Base-by-base conservation (phyloP, 495 filamentous ascomycete species). In the Penicillium goetzii region DNA sequence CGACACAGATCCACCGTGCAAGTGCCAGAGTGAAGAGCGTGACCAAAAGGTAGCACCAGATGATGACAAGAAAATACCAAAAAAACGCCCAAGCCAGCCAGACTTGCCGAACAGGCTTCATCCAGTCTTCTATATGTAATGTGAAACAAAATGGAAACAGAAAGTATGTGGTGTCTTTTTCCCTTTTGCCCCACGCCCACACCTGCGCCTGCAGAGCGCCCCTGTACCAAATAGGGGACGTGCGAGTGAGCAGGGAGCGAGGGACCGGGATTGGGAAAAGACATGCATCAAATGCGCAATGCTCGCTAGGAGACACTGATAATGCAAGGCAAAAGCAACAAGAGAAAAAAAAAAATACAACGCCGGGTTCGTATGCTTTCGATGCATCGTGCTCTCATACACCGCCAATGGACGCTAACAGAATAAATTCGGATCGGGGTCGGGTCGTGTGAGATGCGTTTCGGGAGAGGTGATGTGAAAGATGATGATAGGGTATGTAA, bases 331-430 rank as follows among this genome's bases (percentile, higher is more conserved):
- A 56, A 50, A 28, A 28, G 36, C 38, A 47, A 65, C 49, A 36
- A 41, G n/a, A 60, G 26, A 45, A 49, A 41, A 49, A 61, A 49
- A 25, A 62, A 56, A 68, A 58, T 15, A 70, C 71, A 76, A 78
- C 72, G 70, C 73, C 72, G 61, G 55, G 45, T 61, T 62, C 64
- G 64, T 61, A 72, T 76, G 72, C 72, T 71, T 64, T 60, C 45
- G 60, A 69, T 72, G 71, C 71, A 68, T 73, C 69, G 30, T 73
- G 66, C 69, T 69, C 66, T 73, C 69, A 69, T 73, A 69, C 71
- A 72, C 71, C 68, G 68, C 70, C 67, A 74, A 71, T 64, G 67
- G 69, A 65, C 62, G 69, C 70, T 72, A 68, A 71, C 36, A 61
- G 64, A 64, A 55, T 55, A 55, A 32, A 55, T 21, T 55, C 52